A percentile compares a stretch with the other conserved stretches of the same genome.
Conservation (phyloP, 306 rosid species). For the Lathyrus oleraceus region DNA sequence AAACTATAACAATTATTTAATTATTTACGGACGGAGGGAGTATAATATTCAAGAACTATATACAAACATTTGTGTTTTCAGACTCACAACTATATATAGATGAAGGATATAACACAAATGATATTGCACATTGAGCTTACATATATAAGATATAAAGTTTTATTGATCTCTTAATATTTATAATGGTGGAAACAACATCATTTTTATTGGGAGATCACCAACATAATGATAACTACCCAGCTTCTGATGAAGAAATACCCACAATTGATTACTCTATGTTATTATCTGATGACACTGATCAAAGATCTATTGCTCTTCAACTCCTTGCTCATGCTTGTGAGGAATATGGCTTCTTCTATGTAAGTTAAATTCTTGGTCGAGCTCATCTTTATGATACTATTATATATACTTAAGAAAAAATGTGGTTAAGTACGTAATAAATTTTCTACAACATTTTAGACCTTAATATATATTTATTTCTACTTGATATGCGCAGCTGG, state of each 20-base stretch:
- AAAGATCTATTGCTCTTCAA: constrained; percentile 28
- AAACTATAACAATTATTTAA: no score
- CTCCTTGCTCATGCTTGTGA: constrained; percentile 34
- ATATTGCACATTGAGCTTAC: background rate
- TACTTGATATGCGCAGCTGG: constrained; percentile 37
- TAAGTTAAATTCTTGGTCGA: background rate
- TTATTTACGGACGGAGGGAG: no score
- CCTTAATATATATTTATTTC: no score
- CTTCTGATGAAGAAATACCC: constrained; percentile 42
- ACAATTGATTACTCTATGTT: constrained; percentile 40
- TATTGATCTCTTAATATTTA: background rate
- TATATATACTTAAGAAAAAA: no score
- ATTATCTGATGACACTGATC: constrained; percentile 28
- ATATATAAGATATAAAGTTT: background rate
- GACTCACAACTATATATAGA: background rate
- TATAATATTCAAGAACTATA: no score
- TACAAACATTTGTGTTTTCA: background rate
- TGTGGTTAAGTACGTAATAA: no score
- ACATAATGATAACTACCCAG: constrained; percentile 16
- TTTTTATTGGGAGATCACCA: background rate
- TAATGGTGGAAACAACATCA: constrained; percentile 11
- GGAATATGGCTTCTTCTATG: constrained; percentile 48
- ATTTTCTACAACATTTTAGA: no score
- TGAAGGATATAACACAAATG: background rate
- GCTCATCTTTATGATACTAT: background rate